Evolutionary conservation across 2,329 filamentous ascomycete genomes (phyloP).

Genomic region (Colletotrichum magnum): DNA sequence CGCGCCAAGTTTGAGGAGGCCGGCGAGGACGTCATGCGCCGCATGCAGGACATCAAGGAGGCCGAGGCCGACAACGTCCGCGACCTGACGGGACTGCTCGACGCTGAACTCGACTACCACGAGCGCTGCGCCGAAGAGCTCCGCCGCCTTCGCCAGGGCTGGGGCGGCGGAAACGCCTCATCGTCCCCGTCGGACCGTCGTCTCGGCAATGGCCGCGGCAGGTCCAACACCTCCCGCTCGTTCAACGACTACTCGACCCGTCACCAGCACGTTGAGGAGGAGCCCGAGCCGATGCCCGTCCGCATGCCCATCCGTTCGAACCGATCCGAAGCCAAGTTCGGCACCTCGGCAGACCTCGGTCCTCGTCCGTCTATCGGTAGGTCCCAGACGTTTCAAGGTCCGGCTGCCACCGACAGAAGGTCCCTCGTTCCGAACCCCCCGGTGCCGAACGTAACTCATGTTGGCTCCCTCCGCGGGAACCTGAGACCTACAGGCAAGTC

Average conservation of each 20-base stretch:
- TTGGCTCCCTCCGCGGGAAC: conserved; percentile 57
- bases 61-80: conserved; percentile 86
- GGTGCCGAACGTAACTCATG: conserved; percentile 44
- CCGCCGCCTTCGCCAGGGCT: conserved; percentile 64
- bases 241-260: conserved; percentile 50
- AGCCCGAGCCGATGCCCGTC: conserved; percentile 50
- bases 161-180: conserved; percentile 50
- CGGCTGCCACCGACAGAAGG: conserved; percentile 39
- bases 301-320: conserved; percentile 62
- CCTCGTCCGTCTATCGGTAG: conserved; percentile 54
- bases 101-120: conserved; percentile 91
- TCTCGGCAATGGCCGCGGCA: conserved; percentile 51
- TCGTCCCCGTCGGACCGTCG: conserved; percentile 42
- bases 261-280: conserved; percentile 49
- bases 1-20: conserved; percentile 98
- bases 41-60: conserved; percentile 98
- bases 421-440: conserved; percentile 31
- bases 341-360: conserved; percentile 51
- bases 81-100: conserved; percentile 85
- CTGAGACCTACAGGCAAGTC: conserved; percentile 61
- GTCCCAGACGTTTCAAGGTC: conserved; percentile 56
- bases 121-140: conserved; percentile 92
- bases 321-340: conserved; percentile 46
- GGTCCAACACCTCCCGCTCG: conserved; percentile 65
- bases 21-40: conserved; percentile 88